Evolutionary conservation across 495 filamentous ascomycete species (phyloP).

Genomic region (Hyphodiscus hymeniophilus): DNA sequence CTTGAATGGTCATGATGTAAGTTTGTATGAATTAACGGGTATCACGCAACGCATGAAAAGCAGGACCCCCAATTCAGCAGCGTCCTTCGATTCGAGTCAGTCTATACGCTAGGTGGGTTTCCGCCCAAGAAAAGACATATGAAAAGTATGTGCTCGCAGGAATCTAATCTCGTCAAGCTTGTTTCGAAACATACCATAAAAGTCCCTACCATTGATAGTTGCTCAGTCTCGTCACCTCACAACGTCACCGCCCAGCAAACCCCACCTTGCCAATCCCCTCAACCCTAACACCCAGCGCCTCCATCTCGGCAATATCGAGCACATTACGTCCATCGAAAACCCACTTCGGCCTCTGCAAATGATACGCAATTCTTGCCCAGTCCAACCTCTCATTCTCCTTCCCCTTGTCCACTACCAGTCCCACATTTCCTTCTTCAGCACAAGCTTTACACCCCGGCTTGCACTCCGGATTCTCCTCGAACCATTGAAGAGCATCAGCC

Average conservation of each 20-base stretch:
- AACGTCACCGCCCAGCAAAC: constrained; percentile 1
- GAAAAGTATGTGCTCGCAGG: too few species aligned
- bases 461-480: constrained; percentile 12
- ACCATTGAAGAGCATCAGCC: constrained; percentile 9
- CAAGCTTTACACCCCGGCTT: constrained; percentile 3
- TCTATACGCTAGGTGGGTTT: too few species aligned
- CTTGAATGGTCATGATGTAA: too few species aligned
- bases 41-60: too few species aligned
- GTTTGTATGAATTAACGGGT: too few species aligned
- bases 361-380: constrained; percentile 19
- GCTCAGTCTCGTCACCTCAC: too few species aligned
- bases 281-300: constrained; percentile 12
- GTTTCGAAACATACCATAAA: too few species aligned
- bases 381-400: constrained; percentile 15
- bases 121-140: too few species aligned
- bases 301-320: constrained; percentile 8
- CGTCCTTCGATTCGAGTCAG: too few species aligned
- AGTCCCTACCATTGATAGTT: too few species aligned
- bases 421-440: background rate
- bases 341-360: constrained; percentile 21
- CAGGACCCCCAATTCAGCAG: too few species aligned
- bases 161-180: too few species aligned
- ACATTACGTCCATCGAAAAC: constrained; percentile 23
- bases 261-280: constrained; percentile 20
- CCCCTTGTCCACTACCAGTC: background rate